A percentile compares a stretch with the other conserved stretches of the same genome.
Conservation (phyloP, 305 asterid species). For the Plantago coronopus region DNA sequence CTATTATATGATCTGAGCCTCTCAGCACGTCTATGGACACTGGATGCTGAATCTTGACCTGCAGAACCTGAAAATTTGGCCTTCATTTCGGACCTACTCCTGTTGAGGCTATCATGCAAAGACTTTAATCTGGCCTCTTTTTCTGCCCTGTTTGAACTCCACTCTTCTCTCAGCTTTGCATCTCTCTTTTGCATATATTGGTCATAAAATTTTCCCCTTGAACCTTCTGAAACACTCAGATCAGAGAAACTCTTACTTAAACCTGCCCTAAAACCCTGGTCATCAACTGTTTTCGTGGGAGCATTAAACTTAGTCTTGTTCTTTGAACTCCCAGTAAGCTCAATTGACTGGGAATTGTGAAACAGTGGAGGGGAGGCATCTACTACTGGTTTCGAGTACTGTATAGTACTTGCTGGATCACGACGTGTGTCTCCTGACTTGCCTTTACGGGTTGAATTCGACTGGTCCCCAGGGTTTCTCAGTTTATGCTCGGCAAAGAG, state of each 20-base stretch:
- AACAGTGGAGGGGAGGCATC: constrained; percentile 38
- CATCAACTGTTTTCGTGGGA: constrained; percentile 31
- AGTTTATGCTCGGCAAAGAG: constrained; percentile 83
- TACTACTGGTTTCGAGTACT: constrained; percentile 32
- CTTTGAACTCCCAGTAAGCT: constrained; percentile 42
- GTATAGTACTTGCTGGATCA: constrained; percentile 36
- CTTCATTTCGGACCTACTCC: constrained; percentile 77
- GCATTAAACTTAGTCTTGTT: constrained; percentile 34
- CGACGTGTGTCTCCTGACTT: constrained; percentile 41
- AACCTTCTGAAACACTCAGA: constrained; percentile 52
- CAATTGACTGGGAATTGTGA: constrained; percentile 31
- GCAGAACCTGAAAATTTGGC: constrained; percentile 57
- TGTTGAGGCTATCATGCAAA: constrained; percentile 81
- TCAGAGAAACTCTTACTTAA: constrained; percentile 49
- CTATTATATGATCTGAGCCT: constrained; percentile 69
- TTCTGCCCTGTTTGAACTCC: constrained; percentile 74
- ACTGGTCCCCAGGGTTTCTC: constrained; percentile 63
- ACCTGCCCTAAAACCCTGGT: constrained; percentile 43
- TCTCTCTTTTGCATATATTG: constrained; percentile 76
- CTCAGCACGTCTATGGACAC: constrained; percentile 64
- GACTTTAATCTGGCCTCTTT: constrained; percentile 84
- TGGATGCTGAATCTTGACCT: constrained; percentile 42
- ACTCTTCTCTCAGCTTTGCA: constrained; percentile 81
- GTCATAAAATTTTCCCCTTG: constrained; percentile 76
- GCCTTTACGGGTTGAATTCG: constrained; percentile 45